Percentiles rank a stretch among this genome's conserved stretches.
Conservation (phyloP, 805 yeast genomes). For the Hanseniaspora taiwanica region DNA sequence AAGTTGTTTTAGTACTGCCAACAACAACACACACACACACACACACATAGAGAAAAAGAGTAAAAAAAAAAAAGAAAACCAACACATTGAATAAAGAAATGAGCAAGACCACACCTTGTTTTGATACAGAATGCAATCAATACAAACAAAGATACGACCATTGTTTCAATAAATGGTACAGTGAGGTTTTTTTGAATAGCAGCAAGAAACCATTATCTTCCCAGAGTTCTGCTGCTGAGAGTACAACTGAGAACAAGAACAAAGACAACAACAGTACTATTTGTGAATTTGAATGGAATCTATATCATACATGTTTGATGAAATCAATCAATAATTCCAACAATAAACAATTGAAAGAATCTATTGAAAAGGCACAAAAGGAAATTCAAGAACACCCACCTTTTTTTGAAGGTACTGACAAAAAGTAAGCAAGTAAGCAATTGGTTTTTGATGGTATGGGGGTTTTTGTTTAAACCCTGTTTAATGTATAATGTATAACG, state of each 20-base stretch:
- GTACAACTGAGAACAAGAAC: background rate
- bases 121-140: constrained; percentile 85
- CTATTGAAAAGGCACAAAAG: constrained; percentile 5
- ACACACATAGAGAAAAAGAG: background rate
- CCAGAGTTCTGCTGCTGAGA: background rate
- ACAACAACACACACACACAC: background rate
- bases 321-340: background rate
- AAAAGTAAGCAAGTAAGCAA: background rate
- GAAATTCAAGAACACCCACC: constrained; percentile 2
- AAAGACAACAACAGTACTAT: background rate
- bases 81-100: background rate
- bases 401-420: constrained; percentile 1
- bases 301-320: constrained; percentile 5
- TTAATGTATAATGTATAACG: no score
- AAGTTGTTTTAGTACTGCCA: no score
- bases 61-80: background rate
- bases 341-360: background rate
- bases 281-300: constrained; percentile 4
- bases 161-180: constrained; percentile 83
- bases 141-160: constrained; percentile 69
- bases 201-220: no score
- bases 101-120: constrained; percentile 27
- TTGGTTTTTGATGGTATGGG: no score
- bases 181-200: constrained; percentile 43
- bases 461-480: no score